Evolutionary conservation across 2,329 filamentous ascomycete genomes (phyloP).

Genomic region (Alternaria hordeiaustralica): DNA sequence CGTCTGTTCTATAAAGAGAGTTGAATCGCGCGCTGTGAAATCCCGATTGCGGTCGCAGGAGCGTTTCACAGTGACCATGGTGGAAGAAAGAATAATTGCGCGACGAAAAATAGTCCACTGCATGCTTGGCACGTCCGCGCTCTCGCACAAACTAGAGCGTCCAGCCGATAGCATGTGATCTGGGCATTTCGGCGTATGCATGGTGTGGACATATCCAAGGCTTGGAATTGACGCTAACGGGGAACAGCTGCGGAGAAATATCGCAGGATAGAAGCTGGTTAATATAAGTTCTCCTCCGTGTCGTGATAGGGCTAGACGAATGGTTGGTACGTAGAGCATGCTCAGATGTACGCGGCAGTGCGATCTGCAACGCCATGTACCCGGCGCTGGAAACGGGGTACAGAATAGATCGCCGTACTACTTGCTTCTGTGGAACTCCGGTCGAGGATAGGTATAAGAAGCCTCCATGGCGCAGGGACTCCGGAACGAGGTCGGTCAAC

Average conservation of each 20-base stretch:
- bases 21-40: not conserved
- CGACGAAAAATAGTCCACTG: not conserved
- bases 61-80: not conserved
- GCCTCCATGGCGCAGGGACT: not conserved
- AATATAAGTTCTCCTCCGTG: constrained; percentile 27
- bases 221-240: not conserved
- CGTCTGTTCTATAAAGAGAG: not conserved
- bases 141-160: not conserved
- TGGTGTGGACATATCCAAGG: not conserved
- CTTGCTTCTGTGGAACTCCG: not conserved
- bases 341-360: not conserved
- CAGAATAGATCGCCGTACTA: constrained; percentile 7
- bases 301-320: constrained; percentile 4
- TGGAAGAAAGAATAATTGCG: not conserved
- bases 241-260: constrained; percentile 1
- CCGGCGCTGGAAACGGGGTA: constrained; percentile 1
- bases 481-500: not conserved
- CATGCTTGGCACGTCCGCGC: not conserved
- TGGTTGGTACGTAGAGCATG: not conserved
- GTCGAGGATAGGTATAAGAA: constrained; percentile 2
- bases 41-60: not conserved
- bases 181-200: not conserved
- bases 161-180: not conserved
- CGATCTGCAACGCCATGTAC: not conserved
- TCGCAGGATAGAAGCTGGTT: constrained; percentile 55